Evolutionary conservation across 2,329 filamentous ascomycete species (phyloP).

Genomic region (Chrysoporthe cubensis): DNA sequence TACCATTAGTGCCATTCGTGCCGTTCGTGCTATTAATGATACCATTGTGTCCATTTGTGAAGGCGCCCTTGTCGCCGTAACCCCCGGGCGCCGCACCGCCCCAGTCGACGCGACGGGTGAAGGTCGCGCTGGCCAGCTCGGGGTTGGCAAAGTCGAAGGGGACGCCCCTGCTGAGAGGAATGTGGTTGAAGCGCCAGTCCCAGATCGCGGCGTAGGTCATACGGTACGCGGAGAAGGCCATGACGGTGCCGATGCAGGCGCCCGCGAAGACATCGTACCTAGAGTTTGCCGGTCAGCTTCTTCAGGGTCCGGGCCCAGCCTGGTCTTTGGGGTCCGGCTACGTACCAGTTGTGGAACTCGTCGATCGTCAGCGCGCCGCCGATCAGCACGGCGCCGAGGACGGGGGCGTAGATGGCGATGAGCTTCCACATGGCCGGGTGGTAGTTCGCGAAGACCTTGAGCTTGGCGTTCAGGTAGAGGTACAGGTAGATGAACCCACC

Average conservation of each 20-base stretch:
- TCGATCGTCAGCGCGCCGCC: conserved; percentile 73
- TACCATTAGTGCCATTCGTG: conserved; percentile 6
- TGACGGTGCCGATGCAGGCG: conserved; percentile 62
- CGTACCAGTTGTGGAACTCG: conserved; percentile 75
- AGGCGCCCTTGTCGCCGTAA: conserved; percentile 3
- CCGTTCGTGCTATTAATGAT: conserved; percentile 5
- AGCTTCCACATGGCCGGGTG: conserved; percentile 77
- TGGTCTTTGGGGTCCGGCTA: too few relatives aligned
- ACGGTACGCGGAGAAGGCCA: conserved; percentile 67
- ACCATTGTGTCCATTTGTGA: not conserved
- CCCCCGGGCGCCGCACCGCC: conserved; percentile 6
- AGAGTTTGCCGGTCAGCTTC: too few relatives aligned
- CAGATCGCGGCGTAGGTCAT: conserved; percentile 70
- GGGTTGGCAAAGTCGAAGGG: conserved; percentile 38
- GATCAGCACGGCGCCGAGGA: conserved; percentile 70
- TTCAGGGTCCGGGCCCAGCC: too few relatives aligned
- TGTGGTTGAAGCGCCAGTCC: conserved; percentile 71
- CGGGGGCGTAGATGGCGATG: conserved; percentile 64
- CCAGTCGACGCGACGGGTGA: conserved; percentile 37
- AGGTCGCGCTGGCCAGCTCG: conserved; percentile 33
- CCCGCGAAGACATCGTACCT: conserved; percentile 64
- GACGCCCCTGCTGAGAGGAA: conserved; percentile 56
- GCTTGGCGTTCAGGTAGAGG: conserved; percentile 77
- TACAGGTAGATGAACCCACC: conserved; percentile 72
- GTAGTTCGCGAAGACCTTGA: conserved; percentile 75